These are phyloP conservation scores for Raphanus hybrid DNA, from an alignment of 441 rosid species.

Conservation along the genomic window DNA sequence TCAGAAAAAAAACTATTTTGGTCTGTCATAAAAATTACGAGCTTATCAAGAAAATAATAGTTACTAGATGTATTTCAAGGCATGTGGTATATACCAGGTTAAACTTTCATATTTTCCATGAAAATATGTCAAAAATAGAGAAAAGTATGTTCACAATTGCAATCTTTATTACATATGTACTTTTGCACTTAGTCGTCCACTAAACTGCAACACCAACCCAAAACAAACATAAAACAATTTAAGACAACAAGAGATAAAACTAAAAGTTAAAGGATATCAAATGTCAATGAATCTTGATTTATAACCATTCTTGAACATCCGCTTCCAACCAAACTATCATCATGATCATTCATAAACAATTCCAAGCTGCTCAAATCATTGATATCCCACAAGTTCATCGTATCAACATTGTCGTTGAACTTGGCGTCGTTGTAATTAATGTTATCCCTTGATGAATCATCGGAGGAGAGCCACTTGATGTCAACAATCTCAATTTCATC, in stretches of 20 bases:
- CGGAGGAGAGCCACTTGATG: slow-evolving; percentile 53
- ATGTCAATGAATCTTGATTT: slow-evolving; percentile 58
- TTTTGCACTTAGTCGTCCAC: slow-evolving; percentile 33
- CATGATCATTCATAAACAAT: slow-evolving; percentile 52
- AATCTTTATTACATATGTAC: slow-evolving; percentile 35
- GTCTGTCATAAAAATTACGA: slow-evolving; percentile 6
- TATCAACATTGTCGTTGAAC: slow-evolving; percentile 34
- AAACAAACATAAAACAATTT: background rate
- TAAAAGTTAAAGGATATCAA: slow-evolving; percentile 47
- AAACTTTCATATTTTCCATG: background rate
- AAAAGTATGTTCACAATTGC: slow-evolving; percentile 23
- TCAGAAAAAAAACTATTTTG: background rate
- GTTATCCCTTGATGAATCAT: slow-evolving; percentile 16
- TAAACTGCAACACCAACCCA: slow-evolving; percentile 18
- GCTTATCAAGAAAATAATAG: background rate
- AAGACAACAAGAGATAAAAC: background rate
- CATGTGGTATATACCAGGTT: slow-evolving; percentile 5
- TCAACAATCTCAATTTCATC: slow-evolving; percentile 56
- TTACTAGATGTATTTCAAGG: background rate
- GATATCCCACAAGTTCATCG: slow-evolving; percentile 55
- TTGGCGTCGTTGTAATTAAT: slow-evolving; percentile 15
- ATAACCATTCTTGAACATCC: slow-evolving; percentile 49
- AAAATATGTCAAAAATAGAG: background rate
- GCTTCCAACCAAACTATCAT: slow-evolving; percentile 40
- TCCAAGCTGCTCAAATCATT: slow-evolving; percentile 64